A percentile compares a stretch with the other conserved stretches of the same genome.
Conservation (phyloP, 2,329 filamentous ascomycete genomes). For the Calonectria pseudoturangicola region DNA sequence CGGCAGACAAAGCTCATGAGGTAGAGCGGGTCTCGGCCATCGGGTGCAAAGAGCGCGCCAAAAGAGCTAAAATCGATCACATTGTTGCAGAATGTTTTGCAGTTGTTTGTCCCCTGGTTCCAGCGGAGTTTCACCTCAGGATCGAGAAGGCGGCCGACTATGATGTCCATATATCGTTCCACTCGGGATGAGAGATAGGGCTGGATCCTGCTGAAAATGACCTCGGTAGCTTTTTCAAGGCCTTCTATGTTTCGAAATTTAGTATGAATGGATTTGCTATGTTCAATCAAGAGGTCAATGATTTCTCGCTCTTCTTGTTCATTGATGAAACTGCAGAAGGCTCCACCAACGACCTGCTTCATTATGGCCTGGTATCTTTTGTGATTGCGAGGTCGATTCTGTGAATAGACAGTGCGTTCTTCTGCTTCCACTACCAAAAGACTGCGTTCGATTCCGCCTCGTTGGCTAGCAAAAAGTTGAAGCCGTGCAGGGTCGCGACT, state of each 20-base stretch:
- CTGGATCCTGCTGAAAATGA: not conserved
- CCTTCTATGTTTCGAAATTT: not conserved
- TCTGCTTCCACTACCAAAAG: not conserved
- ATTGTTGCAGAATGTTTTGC: not conserved
- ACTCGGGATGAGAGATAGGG: not conserved
- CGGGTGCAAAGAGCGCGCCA: not conserved
- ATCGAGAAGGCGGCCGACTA: not conserved
- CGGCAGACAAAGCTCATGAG: constrained; percentile 1
- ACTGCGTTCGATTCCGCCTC: not conserved
- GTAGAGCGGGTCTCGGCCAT: not conserved
- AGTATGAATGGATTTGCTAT: not conserved
- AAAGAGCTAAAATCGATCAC: not conserved
- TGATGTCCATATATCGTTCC: not conserved
- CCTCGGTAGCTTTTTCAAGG: not conserved
- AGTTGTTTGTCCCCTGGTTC: not conserved
- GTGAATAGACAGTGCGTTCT: not conserved
- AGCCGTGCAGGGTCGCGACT: not conserved
- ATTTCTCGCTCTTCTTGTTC: not conserved
- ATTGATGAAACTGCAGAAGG: not conserved
- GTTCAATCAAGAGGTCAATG: not conserved
- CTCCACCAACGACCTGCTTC: constrained; percentile 2
- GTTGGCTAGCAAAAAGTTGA: not conserved
- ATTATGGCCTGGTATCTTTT: constrained; percentile 2
- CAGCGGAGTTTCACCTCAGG: not conserved
- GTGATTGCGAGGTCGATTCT: not conserved